Evolutionary conservation across 176 grass and related monocot genomes (phyloP), one percentile per base, ranked within the genome.

Genomic region (Olyra latifolia): DNA sequence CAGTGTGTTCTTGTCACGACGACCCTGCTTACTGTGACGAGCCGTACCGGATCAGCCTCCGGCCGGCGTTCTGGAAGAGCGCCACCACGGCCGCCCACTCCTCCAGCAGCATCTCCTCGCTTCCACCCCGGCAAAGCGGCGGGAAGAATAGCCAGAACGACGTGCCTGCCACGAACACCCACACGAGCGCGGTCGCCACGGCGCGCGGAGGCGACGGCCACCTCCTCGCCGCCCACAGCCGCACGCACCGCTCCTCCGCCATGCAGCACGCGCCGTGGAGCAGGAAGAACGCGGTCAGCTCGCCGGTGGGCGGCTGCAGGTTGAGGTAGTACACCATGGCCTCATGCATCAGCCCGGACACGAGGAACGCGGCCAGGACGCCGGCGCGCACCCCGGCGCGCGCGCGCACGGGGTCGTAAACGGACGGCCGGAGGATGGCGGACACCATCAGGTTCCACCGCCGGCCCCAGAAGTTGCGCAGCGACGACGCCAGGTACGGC

Each of bases 291-390:
- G 78, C 43, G 3, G 62, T 69, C 23, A 73, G 69, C 61, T 71
- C 46, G 7, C 88, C 91, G 2, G 75, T 74, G 13, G 87, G 73
- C 0, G 65, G 41, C 14, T 19, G n/a, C 0, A 68, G 39, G 3
- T 48, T 62, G 40, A 86, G 1, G 79, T 94, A 91, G 55, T 52
- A 91, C 44, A 63, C 74, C 20, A 88, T 68, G 17, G 43, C 77
- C 86, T 94, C 91, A 76, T 94, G 91, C 88, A 94, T 91, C 20
- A 88, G 54, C n/a, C 82, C 91, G 14, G 91, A 94, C 32, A 77
- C 85, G 16, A 80, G 54, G 75, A 94, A 94, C 6, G 82, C 7
- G 19, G 85, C 62, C 1, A 91, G 38, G 22, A 88, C 67, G 48
- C 54, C 52, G 7, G 78, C 53, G 54, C 77, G 8, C 54, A 0